Base-by-base conservation (phyloP, 1,139 yeast genomes). In the Arxiozyma heterogenica region DNA sequence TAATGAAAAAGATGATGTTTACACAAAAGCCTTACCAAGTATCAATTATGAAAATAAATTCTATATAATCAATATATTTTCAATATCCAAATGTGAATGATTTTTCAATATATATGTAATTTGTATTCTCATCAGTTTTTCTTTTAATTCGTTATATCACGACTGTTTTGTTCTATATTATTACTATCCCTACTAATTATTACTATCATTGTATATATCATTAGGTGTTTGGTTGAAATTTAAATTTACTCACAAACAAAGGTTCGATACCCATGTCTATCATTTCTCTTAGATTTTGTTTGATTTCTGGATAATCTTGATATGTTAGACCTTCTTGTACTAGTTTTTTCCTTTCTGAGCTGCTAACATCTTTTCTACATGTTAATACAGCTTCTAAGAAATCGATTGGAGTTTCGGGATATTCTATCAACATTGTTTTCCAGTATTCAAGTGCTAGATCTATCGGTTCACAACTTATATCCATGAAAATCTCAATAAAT, bases 401-500 rank as follows among this genome's bases (percentile, higher is more conserved):
- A 53, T 79, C 83, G 5, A 80, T 73, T 8, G 94, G 83, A 60
- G 90, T 79, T 61, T 81, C 82, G 63, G 83, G 80, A 69, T 84
- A 88, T 23, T 78, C 77, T 4, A 73, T 73, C 53, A 85, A 71
- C 45, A 83, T 77, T 47, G 77, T 67, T n/a, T 61, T 75, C 87
- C 88, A 84, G 54, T 79, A 77, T 53, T 79, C 74, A 54, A 83
- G 73, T 57, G 81, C 75, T 44, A 77, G 78, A 17, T 74, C 77
- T 1, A 78, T 78, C 12, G 66, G 74, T 63, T 81, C 78, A 27
- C 83, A 81, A 38, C 84, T 80, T 55, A 88, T 73, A 57, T 84
- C 88, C 63, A 84, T 79, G 59, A 91, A 75, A 60, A 81, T 81
- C 65, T 89, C 97, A 69, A 91, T 73, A 58, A 86, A 74, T 69